Conservation (phyloP, 345 rosid species). For the Ailanthus altissimus region DNA sequence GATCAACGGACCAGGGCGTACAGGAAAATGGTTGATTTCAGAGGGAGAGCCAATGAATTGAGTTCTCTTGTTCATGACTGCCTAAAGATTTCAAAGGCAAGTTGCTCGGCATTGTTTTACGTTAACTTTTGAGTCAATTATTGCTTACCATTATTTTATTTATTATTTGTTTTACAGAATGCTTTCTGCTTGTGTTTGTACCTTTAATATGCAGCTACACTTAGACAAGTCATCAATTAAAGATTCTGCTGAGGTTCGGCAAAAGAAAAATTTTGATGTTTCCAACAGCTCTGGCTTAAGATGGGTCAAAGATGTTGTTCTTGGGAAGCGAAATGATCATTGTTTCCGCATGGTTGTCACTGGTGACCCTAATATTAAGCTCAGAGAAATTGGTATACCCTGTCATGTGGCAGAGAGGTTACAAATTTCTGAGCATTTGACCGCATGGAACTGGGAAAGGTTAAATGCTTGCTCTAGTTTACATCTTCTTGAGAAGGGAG, state of each 20-base stretch:
- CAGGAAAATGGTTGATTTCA: conserved; percentile 68
- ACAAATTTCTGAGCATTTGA: conserved; percentile 73
- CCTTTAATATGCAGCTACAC: conserved; percentile 51
- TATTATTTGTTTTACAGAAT: not conserved
- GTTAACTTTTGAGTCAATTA: not conserved
- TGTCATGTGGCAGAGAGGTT: conserved; percentile 70
- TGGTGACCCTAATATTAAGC: conserved; percentile 76
- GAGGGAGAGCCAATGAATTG: conserved; percentile 66
- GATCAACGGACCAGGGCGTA: conserved; percentile 79
- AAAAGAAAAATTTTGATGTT: conserved; percentile 41
- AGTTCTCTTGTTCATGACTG: conserved; percentile 72
- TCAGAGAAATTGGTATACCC: conserved; percentile 85
- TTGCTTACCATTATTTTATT: not conserved
- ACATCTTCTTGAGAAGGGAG: conserved; percentile 61
- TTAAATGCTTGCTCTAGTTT: conserved; percentile 47
- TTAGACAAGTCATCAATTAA: conserved; percentile 55
- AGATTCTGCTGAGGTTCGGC: conserved; percentile 43
- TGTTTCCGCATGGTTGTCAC: conserved; percentile 88
- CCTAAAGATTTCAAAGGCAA: conserved; percentile 80
- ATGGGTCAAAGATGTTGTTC: conserved; percentile 86
- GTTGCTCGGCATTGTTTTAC: conserved; percentile 19
- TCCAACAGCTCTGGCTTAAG: conserved; percentile 72
- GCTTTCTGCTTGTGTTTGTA: conserved; percentile 13
- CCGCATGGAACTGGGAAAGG: conserved; percentile 64
- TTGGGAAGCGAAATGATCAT: conserved; percentile 81